Evolutionary conservation across 352 stramenopile genomes (phyloP).

Genomic region (Phytophthora meadii): DNA sequence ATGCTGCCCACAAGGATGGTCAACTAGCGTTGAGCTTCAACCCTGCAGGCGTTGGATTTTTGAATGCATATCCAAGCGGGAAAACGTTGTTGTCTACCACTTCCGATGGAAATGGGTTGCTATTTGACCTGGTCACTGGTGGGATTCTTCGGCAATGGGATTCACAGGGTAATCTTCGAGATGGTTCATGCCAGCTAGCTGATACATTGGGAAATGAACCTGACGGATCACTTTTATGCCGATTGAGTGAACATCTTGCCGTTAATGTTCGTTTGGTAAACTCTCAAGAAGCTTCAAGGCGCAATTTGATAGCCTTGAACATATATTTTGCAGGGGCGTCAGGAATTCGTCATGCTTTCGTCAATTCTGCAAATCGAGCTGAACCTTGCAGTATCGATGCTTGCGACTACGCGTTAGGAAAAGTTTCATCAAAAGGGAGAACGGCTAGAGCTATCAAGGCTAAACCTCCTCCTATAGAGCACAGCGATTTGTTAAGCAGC

Average conservation of each 20-base stretch:
- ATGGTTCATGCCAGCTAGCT: conserved; percentile 47
- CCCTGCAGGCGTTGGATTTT: conserved; percentile 66
- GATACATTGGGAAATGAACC: conserved; percentile 41
- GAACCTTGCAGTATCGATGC: conserved; percentile 12
- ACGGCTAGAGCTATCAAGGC: conserved; percentile 10
- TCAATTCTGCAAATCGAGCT: conserved; percentile 54
- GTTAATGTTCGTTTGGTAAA: conserved; percentile 42
- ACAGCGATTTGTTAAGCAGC: conserved; percentile 44
- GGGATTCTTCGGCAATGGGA: conserved; percentile 71
- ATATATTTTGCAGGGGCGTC: conserved; percentile 54
- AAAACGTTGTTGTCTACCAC: conserved; percentile 79
- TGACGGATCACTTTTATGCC: conserved; percentile 55
- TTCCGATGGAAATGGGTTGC: conserved; percentile 61
- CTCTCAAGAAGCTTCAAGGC: not conserved
- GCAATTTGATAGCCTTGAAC: conserved; percentile 44
- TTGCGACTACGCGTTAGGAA: conserved; percentile 57
- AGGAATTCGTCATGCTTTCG: conserved; percentile 54
- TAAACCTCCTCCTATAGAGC: conserved; percentile 21
- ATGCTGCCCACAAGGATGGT: conserved; percentile 75
- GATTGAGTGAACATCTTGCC: conserved; percentile 58
- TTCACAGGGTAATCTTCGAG: conserved; percentile 39
- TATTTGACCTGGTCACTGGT: conserved; percentile 54
- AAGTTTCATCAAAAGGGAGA: conserved; percentile 16
- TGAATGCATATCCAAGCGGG: conserved; percentile 83
- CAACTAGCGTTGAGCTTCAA: conserved; percentile 76